These are phyloP conservation scores for Oldenlandia corymbosa DNA, from an alignment of 257 asterid species.

Conservation along the genomic window DNA sequence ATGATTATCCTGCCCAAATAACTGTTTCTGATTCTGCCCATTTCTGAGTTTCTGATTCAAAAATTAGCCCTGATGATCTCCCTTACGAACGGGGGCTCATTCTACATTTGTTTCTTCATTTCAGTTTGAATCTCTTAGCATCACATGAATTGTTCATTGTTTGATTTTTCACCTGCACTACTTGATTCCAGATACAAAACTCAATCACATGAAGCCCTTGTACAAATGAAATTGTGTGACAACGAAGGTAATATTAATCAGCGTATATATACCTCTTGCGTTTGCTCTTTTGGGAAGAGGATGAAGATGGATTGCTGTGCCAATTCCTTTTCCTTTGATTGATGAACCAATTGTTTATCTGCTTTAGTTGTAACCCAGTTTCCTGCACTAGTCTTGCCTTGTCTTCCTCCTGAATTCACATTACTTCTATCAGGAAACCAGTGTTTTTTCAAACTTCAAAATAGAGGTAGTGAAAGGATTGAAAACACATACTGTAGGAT, in stretches of 20 bases:
- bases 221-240: not conserved
- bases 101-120: not conserved
- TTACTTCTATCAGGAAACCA: not conserved
- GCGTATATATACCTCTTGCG: conserved; percentile 57
- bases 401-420: conserved; percentile 65
- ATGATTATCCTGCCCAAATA: too few species aligned
- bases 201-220: not conserved
- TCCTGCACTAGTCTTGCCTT: conserved; percentile 82
- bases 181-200: conserved; percentile 11
- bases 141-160: conserved; percentile 27
- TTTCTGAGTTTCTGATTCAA: not conserved
- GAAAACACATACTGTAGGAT: conserved; percentile 55
- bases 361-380: conserved; percentile 88
- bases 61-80: not conserved
- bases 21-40: too few species aligned
- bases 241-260: not conserved
- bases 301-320: conserved; percentile 83
- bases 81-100: not conserved
- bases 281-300: conserved; percentile 81
- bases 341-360: conserved; percentile 92
- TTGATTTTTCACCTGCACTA: conserved; percentile 32
- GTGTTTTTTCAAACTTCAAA: not conserved
- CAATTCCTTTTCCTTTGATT: conserved; percentile 93
- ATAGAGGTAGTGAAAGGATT: not conserved
- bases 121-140: not conserved